These are phyloP conservation scores for Cinchona pubescens DNA, from an alignment of 257 asterid species.

Conservation along the genomic window DNA sequence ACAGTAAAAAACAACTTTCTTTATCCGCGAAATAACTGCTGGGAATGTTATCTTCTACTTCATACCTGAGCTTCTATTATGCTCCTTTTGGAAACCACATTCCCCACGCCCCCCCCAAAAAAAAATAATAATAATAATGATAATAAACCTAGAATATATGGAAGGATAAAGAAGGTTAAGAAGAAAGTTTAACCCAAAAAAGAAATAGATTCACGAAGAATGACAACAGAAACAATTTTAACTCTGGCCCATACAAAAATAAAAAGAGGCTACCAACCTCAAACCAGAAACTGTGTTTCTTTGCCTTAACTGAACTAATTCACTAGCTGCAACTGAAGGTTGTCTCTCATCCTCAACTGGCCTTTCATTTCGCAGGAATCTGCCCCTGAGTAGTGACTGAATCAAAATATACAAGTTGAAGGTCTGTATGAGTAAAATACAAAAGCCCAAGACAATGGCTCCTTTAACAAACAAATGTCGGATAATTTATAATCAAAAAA, in stretches of 20 bases:
- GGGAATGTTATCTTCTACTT: neutral
- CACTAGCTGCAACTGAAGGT: constrained; percentile 75
- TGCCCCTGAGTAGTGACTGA: constrained; percentile 91
- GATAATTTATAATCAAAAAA: too few relatives aligned
- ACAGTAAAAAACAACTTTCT: too few relatives aligned
- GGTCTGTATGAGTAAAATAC: neutral
- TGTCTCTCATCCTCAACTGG: constrained; percentile 69
- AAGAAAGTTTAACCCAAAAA: neutral
- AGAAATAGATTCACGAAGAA: neutral
- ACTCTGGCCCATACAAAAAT: neutral
- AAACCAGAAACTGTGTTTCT: constrained; percentile 87
- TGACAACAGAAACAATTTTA: neutral
- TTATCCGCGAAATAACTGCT: neutral
- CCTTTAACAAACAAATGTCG: neutral
- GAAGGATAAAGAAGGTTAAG: neutral
- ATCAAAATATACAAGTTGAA: constrained; percentile 20
- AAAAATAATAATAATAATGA: neutral
- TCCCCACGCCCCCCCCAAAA: neutral
- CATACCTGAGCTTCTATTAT: neutral
- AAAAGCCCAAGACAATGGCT: neutral
- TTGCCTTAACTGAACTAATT: constrained; percentile 82
- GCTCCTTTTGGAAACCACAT: neutral
- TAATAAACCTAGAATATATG: too few relatives aligned
- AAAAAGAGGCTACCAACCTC: constrained; percentile 50
- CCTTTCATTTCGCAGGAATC: constrained; percentile 82